A percentile compares a stretch with the other conserved stretches of the same genome.
These are phyloP conservation scores for Pleurotus salmoneostramineus DNA, from an alignment of 768 basidiomycete species.

Conservation along the genomic window DNA sequence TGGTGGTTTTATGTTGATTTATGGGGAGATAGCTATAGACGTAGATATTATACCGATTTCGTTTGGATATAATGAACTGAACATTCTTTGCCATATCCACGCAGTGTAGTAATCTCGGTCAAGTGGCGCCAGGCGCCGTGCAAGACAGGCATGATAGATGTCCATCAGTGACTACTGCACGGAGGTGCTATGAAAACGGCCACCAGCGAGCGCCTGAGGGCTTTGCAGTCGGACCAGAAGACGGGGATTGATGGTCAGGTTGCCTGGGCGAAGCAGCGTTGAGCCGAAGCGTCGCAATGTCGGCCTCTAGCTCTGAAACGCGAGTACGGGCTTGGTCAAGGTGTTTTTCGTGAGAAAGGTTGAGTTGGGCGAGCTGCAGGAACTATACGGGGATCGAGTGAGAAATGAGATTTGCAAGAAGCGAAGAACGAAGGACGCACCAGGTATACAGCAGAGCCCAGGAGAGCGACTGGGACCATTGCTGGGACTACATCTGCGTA, in stretches of 20 bases:
- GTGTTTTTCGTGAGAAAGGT: conserved; percentile 68
- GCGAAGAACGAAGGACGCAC: conserved; percentile 29
- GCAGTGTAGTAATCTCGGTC: no score
- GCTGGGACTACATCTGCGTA: conserved; percentile 69
- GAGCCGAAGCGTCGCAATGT: conserved; percentile 44
- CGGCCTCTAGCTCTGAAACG: conserved; percentile 53
- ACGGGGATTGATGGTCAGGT: conserved; percentile 6
- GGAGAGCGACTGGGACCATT: conserved; percentile 74
- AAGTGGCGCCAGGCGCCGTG: neutral
- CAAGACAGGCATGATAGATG: neutral
- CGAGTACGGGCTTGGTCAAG: conserved; percentile 55
- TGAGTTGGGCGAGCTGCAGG: conserved; percentile 58
- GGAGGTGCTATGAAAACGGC: neutral
- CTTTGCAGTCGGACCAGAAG: no score
- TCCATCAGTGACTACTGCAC: neutral
- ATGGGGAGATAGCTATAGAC: neutral
- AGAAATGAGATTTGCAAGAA: neutral
- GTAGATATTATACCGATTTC: no score
- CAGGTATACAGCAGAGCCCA: conserved; percentile 78
- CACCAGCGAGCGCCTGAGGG: conserved; percentile 8
- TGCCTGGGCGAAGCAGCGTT: no score
- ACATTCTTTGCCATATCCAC: no score
- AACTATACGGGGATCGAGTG: conserved; percentile 35
- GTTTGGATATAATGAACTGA: no score
- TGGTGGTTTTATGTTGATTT: neutral